These are phyloP conservation scores for Colletotrichum zoysiae DNA, from an alignment of 2,329 filamentous ascomycete species.

Conservation along the genomic window DNA sequence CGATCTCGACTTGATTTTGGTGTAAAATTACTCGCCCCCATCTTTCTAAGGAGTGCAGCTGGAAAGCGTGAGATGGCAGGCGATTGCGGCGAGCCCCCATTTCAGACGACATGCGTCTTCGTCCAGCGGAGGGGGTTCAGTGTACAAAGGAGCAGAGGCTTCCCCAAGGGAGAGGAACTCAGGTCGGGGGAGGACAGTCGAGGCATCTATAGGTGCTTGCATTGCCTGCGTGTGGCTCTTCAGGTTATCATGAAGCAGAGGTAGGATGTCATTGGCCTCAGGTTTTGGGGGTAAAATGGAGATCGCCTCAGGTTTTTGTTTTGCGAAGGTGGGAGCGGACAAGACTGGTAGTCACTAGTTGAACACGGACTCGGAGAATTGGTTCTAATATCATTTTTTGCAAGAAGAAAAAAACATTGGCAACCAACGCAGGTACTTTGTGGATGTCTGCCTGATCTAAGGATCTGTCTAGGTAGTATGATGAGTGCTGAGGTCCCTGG, in stretches of 20 bases:
- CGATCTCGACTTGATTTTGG: conserved; percentile 37
- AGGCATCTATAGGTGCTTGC: conserved; percentile 15
- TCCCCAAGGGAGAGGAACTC: conserved; percentile 23
- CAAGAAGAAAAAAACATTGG: neutral
- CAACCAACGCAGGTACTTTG: neutral
- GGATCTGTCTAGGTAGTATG: neutral
- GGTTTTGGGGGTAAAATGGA: conserved; percentile 20
- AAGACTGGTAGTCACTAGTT: conserved; percentile 39
- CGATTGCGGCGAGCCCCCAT: conserved; percentile 18
- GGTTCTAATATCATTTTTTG: conserved; percentile 35
- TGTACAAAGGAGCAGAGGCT: conserved; percentile 33
- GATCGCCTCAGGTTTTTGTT: conserved; percentile 26
- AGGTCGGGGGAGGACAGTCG: conserved; percentile 6
- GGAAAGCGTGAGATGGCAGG: conserved; percentile 29
- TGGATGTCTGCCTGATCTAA: neutral
- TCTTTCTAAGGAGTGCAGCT: conserved; percentile 21
- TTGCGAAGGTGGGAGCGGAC: conserved; percentile 24
- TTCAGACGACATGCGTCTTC: conserved; percentile 18
- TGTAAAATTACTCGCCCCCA: conserved; percentile 40
- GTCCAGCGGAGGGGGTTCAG: conserved; percentile 30
- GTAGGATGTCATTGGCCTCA: conserved; percentile 33
- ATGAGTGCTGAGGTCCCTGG: neutral
- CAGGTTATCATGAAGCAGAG: conserved; percentile 35
- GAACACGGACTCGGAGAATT: conserved; percentile 30
- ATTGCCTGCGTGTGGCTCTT: conserved; percentile 26